Evolutionary conservation across 169 alveolate species (phyloP).

Genomic region (Hepatocystis sp.): DNA sequence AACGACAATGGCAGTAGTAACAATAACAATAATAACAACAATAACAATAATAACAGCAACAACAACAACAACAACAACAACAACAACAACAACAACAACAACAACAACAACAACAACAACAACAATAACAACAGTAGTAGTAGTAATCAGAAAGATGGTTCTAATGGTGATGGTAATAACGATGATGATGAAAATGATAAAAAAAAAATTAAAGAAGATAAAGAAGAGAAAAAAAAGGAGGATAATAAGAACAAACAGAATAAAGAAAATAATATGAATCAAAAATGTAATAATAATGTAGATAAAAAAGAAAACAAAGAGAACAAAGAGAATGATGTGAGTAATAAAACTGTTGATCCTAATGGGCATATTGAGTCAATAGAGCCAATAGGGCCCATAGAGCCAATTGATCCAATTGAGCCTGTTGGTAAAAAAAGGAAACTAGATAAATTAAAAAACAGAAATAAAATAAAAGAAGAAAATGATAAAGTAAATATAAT

Average conservation of each 20-base stretch:
- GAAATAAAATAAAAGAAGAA: not conserved
- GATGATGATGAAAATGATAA: conserved; percentile 6
- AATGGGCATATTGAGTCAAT: not conserved
- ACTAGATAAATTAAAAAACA: conserved; percentile 5
- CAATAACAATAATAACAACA: not conserved
- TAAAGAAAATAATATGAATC: conserved; percentile 2
- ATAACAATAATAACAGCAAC: not conserved
- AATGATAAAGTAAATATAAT: conserved; percentile 2
- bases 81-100: not conserved
- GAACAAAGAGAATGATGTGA: not conserved
- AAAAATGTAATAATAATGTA: not conserved
- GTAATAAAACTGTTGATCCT: not conserved
- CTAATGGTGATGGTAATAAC: not conserved
- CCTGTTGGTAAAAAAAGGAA: not conserved
- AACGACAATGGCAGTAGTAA: not conserved
- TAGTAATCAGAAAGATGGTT: not conserved
- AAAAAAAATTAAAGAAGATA: not conserved
- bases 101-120: not conserved
- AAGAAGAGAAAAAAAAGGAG: not conserved
- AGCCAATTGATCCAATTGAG: no score
- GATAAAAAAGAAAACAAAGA: not conserved
- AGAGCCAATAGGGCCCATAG: no score
- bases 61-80: not conserved
- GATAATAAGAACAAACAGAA: conserved; percentile 10
- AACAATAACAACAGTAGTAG: not conserved